Base-by-base conservation (phyloP, 2,329 filamentous ascomycete genomes). In the Aureobasidium musti region DNA sequence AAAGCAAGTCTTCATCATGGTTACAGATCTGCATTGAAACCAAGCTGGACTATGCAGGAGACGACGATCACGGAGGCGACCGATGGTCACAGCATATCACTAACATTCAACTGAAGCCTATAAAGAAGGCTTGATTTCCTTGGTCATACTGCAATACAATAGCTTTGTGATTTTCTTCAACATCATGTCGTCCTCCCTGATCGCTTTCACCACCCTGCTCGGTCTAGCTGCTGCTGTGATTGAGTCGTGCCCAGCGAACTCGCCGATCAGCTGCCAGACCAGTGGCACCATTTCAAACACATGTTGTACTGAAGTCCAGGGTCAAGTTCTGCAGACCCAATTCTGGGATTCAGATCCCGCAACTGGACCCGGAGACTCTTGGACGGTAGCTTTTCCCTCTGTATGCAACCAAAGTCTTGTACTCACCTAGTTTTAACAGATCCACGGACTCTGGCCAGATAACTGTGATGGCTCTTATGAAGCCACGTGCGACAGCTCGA, bases 241-340 rank as follows among this genome's bases (percentile, higher is more conserved):
- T 4, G 19, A 47, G 21, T 50, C 45, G 23, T 63, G 59, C 30
- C 59, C 59, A 2, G 59, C 61, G 4, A 41, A 35, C 17, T 28
- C 65, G 10, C 60, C 60, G 11, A 60, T 69, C 14, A 61, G 50
- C 26, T 69, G 68, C 41, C 67, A 68, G 14, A 67, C 54, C 53
- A 69, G 37, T 45, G 54, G 67, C 21, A 65, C 61, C 14, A 82
- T 84, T n/a, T 74, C 81, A 61, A 82, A 91, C 73, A 83, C 86
- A 11, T 91, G 89, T 79, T 91, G 89, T 77, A 89, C 90, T 77
- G 89, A 89, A 72, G 82, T 84, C 28, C 88, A 89, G 0, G 86
- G 87, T 5, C 71, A 73, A 63, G 67, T 72, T 13, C 35, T 72
- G 21, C 69, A 68, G 54, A 70, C 69, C 2, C 72, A 73, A 45